A percentile compares a stretch with the other conserved stretches of the same genome.
Conservation (phyloP, 2,329 filamentous ascomycete species). For the Raffaelea albimanens region DNA sequence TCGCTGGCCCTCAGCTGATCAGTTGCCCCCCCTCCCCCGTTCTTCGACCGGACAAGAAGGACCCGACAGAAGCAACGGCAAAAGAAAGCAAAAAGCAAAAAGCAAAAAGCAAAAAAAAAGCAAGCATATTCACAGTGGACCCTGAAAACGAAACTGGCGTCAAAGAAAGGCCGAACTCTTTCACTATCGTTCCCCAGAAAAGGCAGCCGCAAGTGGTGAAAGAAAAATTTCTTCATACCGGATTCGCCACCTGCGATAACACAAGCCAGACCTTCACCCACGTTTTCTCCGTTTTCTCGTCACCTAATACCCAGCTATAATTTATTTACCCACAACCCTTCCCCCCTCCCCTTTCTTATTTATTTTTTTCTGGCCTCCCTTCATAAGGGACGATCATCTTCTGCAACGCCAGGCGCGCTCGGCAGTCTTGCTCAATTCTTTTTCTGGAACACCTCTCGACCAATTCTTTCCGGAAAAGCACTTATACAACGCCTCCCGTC, state of each 20-base stretch:
- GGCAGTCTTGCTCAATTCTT: constrained; percentile 3
- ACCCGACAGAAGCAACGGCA: too few relatives aligned
- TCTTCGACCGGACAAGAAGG: not conserved
- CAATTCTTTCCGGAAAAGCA: not conserved
- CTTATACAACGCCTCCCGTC: not conserved
- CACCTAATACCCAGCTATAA: not conserved
- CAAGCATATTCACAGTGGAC: too few relatives aligned
- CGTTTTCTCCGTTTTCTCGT: not conserved
- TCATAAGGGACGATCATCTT: not conserved
- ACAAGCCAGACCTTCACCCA: not conserved
- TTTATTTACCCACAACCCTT: not conserved
- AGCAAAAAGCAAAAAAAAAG: not conserved
- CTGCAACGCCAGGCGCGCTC: too few relatives aligned
- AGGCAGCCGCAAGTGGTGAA: not conserved
- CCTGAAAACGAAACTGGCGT: too few relatives aligned
- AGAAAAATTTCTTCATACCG: constrained; percentile 2
- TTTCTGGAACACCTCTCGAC: too few relatives aligned
- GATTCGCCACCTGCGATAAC: constrained; percentile 4
- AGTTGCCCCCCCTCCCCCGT: not conserved
- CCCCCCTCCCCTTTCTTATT: not conserved
- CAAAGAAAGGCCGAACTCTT: not conserved
- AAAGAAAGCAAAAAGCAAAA: not conserved
- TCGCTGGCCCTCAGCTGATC: not conserved
- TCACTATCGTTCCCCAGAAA: not conserved
- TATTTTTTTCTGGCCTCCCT: not conserved